Base-by-base conservation (phyloP, 1,284 basidiomycete species). In the Sutorius eximius region DNA sequence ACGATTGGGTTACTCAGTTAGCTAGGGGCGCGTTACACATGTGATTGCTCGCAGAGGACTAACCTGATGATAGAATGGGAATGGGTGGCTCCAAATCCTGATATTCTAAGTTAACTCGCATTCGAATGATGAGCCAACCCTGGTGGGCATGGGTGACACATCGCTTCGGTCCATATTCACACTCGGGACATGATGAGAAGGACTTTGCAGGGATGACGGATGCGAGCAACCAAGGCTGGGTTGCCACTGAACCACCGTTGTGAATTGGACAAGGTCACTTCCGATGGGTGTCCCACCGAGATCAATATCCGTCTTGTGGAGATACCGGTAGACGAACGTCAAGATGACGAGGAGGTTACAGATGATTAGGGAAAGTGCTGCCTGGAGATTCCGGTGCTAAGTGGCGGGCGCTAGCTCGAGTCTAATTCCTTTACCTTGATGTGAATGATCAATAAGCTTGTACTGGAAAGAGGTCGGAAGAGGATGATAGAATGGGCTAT, bases 261-360 rank as follows among this genome's bases (percentile, higher is more conserved):
- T 55, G n/a, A 63, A 41, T 43, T 63, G 48, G 27, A 51, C 15
- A 3, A 10, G 41, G 20, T 62, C 53, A 11, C 33, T 53, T 20
- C 43, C 44, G 20, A 41, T 18, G 3, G 30, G 1, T 3, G 16
- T 27, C 3, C 36, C 33, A 41, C 2, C 11, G 20, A 22, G 27
- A 30, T 61, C 55, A 12, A 45, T 30, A 13, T 62, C 59, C 6
- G n/a, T 45, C 37, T 53, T 62, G 36, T 18, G 53, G 51, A 20
- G 54, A 36, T 44, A 2, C 24, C 40, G 51, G 38, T 59, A 59
- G 42, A 18, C 18, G 32, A 67, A 57, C n/a, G 45, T 51, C 36
- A 52, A 42, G 41, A 62, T 49, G 20, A 68, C 37, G 12, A 63
- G 58, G 30, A 64, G 48, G 36, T 64, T 67, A 32, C 62, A 67